Conservation (phyloP, 2,329 filamentous ascomycete genomes). For the Arthrobotrys musiformis region DNA sequence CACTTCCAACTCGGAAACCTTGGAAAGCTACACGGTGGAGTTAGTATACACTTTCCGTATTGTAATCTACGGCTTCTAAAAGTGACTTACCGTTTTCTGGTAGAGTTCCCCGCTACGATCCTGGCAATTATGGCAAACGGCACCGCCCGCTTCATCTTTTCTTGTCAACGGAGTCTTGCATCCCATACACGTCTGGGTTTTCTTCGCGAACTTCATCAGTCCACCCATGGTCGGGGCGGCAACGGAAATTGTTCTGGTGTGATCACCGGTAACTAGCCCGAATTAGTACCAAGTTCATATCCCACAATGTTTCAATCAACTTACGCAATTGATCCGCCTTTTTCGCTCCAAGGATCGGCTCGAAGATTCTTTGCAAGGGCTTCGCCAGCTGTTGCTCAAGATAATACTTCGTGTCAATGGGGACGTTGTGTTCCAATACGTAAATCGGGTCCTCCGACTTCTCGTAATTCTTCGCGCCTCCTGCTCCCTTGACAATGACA, state of each 20-base stretch:
- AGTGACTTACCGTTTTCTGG: conserved; percentile 73
- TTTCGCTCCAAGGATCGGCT: conserved; percentile 94
- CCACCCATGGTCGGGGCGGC: conserved; percentile 91
- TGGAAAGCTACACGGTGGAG: conserved; percentile 68
- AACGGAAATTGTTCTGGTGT: conserved; percentile 93
- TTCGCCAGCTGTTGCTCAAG: conserved; percentile 98
- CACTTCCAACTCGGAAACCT: conserved; percentile 91
- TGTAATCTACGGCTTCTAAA: neutral
- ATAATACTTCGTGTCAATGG: conserved; percentile 98
- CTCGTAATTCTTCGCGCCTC: conserved; percentile 93
- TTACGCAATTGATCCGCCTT: conserved; percentile 79
- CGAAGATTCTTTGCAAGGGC: conserved; percentile 92
- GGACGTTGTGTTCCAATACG: conserved; percentile 96
- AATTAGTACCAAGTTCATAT: neutral
- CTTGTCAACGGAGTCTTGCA: conserved; percentile 94
- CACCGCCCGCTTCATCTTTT: conserved; percentile 81
- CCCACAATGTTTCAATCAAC: conserved; percentile 2
- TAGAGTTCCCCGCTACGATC: conserved; percentile 91
- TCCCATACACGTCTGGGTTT: conserved; percentile 97
- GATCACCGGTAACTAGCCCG: conserved; percentile 77
- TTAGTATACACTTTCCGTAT: neutral
- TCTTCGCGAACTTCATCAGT: conserved; percentile 98
- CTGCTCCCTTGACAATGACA: conserved; percentile 92
- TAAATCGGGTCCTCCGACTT: conserved; percentile 97
- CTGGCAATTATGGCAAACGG: conserved; percentile 86